Conservation (phyloP, 306 rosid species). For the Quercus berberidifolia region DNA sequence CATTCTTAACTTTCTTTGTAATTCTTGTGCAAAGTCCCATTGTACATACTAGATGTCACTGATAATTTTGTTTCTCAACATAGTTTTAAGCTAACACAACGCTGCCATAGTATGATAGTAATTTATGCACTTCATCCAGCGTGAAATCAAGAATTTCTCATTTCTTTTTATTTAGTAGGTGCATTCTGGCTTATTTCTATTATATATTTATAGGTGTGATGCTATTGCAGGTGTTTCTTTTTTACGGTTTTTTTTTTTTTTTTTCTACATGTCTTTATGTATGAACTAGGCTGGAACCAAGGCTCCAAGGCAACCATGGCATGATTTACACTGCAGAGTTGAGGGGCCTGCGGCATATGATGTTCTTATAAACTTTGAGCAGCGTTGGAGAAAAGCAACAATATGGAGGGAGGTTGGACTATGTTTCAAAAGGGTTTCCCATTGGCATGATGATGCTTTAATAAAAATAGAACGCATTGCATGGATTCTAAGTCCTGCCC, state of each 20-base stretch:
- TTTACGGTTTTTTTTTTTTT: background rate
- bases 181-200: background rate
- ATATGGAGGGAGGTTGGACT: slow-evolving; percentile 75
- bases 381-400: slow-evolving; percentile 84
- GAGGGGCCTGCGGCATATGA: slow-evolving; percentile 98
- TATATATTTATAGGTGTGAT: background rate
- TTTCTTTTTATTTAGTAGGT: background rate
- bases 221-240: background rate
- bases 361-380: slow-evolving; percentile 89
- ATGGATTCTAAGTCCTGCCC: slow-evolving; percentile 81
- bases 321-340: slow-evolving; percentile 87
- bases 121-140: background rate
- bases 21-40: background rate
- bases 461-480: slow-evolving; percentile 79
- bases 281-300: slow-evolving; percentile 61
- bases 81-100: background rate
- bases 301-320: slow-evolving; percentile 98
- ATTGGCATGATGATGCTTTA: slow-evolving; percentile 74
- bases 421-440: slow-evolving; percentile 44
- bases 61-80: background rate
- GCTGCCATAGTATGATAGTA: background rate
- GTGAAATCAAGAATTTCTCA: slow-evolving; percentile 1
- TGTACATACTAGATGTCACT: background rate
- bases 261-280: slow-evolving; percentile 9
- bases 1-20: no score